These are phyloP conservation scores for Komagataella kurtzmanii DNA, from an alignment of 805 yeast genomes.

Conservation along the genomic window DNA sequence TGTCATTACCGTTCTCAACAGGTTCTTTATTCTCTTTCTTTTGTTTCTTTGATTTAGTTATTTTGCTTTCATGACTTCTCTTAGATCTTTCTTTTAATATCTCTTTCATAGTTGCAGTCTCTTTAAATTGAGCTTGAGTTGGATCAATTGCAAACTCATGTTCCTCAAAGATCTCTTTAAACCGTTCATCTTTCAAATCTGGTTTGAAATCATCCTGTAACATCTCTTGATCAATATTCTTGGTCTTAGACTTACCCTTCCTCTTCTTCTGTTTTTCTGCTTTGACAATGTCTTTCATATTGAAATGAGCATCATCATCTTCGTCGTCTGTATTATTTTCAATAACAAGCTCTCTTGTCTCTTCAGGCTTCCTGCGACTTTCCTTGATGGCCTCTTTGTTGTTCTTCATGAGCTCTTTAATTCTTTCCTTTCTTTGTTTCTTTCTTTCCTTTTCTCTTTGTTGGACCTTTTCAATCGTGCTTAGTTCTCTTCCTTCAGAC, in stretches of 20 bases:
- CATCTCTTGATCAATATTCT: constrained; percentile 34
- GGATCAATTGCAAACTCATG: constrained; percentile 94
- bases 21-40: constrained; percentile 4
- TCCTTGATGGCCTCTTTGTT: constrained; percentile 38
- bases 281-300: constrained; percentile 64
- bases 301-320: constrained; percentile 48
- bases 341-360: constrained; percentile 34
- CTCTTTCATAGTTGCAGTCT: constrained; percentile 77
- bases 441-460: constrained; percentile 91
- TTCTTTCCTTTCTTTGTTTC: constrained; percentile 65
- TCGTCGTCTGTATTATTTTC: constrained; percentile 35
- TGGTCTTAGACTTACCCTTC: constrained; percentile 26
- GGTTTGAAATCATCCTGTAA: constrained; percentile 33
- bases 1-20: constrained; percentile 5
- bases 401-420: constrained; percentile 43
- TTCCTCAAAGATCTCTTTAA: constrained; percentile 67
- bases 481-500: constrained; percentile 35
- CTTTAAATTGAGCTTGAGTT: constrained; percentile 77
- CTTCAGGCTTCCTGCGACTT: constrained; percentile 19
- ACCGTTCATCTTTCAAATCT: constrained; percentile 75
- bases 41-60: constrained; percentile 1
- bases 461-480: constrained; percentile 64
- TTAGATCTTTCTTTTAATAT: constrained; percentile 65
- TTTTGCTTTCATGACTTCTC: constrained; percentile 19
- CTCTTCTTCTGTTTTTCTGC: constrained; percentile 54